Conservation (phyloP, 805 yeast species). For the Scheffersomyces coipomensis region DNA sequence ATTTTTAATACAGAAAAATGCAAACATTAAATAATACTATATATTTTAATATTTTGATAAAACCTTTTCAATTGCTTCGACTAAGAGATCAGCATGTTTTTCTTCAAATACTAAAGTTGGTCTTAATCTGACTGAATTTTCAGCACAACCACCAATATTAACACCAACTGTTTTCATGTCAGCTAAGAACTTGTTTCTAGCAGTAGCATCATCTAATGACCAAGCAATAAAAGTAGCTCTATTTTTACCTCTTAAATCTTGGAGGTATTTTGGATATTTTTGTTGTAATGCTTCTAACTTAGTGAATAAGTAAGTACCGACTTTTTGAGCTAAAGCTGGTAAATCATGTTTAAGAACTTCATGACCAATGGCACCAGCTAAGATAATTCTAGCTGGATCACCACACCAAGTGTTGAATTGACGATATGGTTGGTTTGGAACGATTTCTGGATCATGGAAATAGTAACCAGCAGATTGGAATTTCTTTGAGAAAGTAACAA, state of each 20-base stretch:
- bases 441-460: slow-evolving; percentile 69
- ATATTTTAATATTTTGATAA: slow-evolving; percentile 18
- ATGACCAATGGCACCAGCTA: slow-evolving; percentile 70
- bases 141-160: slow-evolving; percentile 86
- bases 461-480: slow-evolving; percentile 88
- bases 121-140: slow-evolving; percentile 73
- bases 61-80: slow-evolving; percentile 40
- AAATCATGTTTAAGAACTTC: slow-evolving; percentile 64
- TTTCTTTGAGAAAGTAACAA: slow-evolving; percentile 85
- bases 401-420: slow-evolving; percentile 96
- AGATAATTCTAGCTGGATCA: slow-evolving; percentile 77
- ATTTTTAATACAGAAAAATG: background rate
- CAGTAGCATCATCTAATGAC: slow-evolving; percentile 53
- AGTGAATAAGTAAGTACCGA: slow-evolving; percentile 65
- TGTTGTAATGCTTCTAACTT: slow-evolving; percentile 52
- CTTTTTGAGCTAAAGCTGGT: slow-evolving; percentile 51
- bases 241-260: slow-evolving; percentile 69
- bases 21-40: background rate
- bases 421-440: slow-evolving; percentile 78
- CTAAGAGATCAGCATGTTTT: slow-evolving; percentile 72
- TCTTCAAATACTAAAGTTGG: slow-evolving; percentile 77
- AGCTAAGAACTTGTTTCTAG: slow-evolving; percentile 60
- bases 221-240: slow-evolving; percentile 84
- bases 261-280: slow-evolving; percentile 52
- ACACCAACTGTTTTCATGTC: slow-evolving; percentile 66